phyloP scores from a whole-genome alignment of 805 yeast genomes.

The Clavispora phyllophila region DNA sequence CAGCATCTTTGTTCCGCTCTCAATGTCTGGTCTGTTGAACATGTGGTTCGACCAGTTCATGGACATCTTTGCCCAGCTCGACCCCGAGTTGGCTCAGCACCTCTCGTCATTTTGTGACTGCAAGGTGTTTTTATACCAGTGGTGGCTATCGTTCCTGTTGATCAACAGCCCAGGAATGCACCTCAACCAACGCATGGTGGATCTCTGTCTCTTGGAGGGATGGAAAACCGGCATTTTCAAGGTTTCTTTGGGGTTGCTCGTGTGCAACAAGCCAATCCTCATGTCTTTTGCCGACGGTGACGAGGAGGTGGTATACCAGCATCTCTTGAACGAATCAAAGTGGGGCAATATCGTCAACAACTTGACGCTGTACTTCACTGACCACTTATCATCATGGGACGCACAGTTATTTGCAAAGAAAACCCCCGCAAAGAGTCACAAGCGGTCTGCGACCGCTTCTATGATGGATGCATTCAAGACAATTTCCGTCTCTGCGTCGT shows the following conservation, averaged over 20 bases:
- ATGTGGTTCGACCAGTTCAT: conserved; percentile 51
- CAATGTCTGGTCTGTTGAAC: conserved; percentile 51
- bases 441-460: conserved; percentile 14
- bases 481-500: conserved; percentile 16
- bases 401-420: conserved; percentile 21
- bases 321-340: conserved; percentile 37
- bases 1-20: conserved; percentile 44
- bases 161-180: conserved; percentile 54
- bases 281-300: conserved; percentile 28
- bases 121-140: conserved; percentile 51
- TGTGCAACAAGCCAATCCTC: conserved; percentile 43
- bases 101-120: conserved; percentile 38
- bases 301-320: conserved; percentile 42
- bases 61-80: conserved; percentile 33
- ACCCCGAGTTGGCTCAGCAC: conserved; percentile 41
- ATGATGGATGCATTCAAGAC: conserved; percentile 27
- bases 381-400: conserved; percentile 32
- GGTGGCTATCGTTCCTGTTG: conserved; percentile 60
- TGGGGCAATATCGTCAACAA: conserved; percentile 39
- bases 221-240: conserved; percentile 49
- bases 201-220: conserved; percentile 51
- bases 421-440: conserved; percentile 4
- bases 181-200: conserved; percentile 44
- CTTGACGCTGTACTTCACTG: conserved; percentile 36
- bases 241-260: conserved; percentile 48